Base-by-base conservation (phyloP, 805 yeast genomes). In the Barnettozyma siamensis region DNA sequence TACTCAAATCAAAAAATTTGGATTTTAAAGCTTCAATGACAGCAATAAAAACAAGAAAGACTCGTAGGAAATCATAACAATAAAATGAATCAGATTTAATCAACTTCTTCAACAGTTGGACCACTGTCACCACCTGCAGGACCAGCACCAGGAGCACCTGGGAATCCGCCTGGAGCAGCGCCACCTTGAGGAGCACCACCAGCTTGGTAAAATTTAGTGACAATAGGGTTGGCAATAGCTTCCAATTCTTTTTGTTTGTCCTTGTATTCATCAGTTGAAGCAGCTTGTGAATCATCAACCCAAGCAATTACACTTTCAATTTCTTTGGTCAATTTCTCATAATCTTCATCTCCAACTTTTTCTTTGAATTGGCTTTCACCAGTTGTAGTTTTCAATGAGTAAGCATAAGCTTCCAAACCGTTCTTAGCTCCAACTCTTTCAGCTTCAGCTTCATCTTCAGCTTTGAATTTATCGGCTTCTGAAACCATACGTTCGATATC, bases 381-480 rank as follows among this genome's bases (percentile, higher is more conserved):
- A 49, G 83, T 67, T 43, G 94, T 72, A 70, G 78, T 81, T 86
- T 89, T 89, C 70, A 89, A 80, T 45, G 93, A 83, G 81, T 88
- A 89, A 60, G 96, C 86, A 70, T 87, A 89, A 41, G 96, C 87
- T 78, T 89, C 97, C 65, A 89, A 82, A 62, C 84, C 94, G 73
- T 89, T 91, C 91, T 88, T 89, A 66, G 95, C 83, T 60, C 79
- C 84, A 61, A 89, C 83, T 76, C 98, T 88, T 56, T 78, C 69
- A 65, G 96, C 81, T 77, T 89, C 96, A 75, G 80, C 78, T 69
- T 88, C 97, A 69, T 89, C 96, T 69, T 89, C 95, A 56, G 87
- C 96, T 78, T 87, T 88, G 85, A 75, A 89, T 75, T 88, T 89
- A 76, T 91, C 97, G 63, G 98, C 98, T 71, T 91, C 97, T 52